phyloP scores from a whole-genome alignment of 2,329 filamentous ascomycete species.

The Talaromyces sp. region DNA sequence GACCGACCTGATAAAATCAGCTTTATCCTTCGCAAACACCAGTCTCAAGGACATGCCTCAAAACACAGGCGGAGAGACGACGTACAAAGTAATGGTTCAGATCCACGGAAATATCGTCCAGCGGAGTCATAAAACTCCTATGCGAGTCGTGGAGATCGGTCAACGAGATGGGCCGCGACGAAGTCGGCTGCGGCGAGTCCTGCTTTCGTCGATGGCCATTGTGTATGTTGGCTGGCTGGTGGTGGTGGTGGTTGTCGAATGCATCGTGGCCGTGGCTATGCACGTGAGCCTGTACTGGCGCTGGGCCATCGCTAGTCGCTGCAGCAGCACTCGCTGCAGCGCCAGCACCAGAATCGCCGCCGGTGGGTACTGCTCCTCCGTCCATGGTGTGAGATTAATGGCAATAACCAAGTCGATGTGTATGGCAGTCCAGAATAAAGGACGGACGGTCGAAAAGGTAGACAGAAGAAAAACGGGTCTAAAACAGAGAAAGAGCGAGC shows the following conservation, averaged over 20 bases:
- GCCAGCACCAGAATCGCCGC: slow-evolving; percentile 11
- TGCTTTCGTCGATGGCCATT: slow-evolving; percentile 18
- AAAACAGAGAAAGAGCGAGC: neutral
- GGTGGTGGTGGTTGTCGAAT: slow-evolving; percentile 10
- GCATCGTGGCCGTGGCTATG: slow-evolving; percentile 11
- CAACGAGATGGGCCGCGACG: slow-evolving; percentile 30
- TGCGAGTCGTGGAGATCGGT: slow-evolving; percentile 24
- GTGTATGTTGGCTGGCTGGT: slow-evolving; percentile 6
- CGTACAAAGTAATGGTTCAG: slow-evolving; percentile 60
- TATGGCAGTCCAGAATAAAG: neutral
- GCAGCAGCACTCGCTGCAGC: neutral
- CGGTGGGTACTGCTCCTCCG: slow-evolving; percentile 11
- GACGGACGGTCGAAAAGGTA: neutral
- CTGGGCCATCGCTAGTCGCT: slow-evolving; percentile 12
- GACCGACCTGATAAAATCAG: slow-evolving; percentile 32
- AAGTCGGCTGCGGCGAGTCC: slow-evolving; percentile 15
- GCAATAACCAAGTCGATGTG: neutral
- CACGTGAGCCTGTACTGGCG: slow-evolving; percentile 17
- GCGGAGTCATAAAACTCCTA: slow-evolving; percentile 1
- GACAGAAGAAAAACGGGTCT: neutral
- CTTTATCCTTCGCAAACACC: neutral
- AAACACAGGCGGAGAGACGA: neutral
- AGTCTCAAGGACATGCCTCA: no score
- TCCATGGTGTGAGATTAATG: slow-evolving; percentile 8
- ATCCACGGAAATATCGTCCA: slow-evolving; percentile 30